phyloP scores from a whole-genome alignment of 2,329 filamentous ascomycete species.

The Fusarium sp. region DNA sequence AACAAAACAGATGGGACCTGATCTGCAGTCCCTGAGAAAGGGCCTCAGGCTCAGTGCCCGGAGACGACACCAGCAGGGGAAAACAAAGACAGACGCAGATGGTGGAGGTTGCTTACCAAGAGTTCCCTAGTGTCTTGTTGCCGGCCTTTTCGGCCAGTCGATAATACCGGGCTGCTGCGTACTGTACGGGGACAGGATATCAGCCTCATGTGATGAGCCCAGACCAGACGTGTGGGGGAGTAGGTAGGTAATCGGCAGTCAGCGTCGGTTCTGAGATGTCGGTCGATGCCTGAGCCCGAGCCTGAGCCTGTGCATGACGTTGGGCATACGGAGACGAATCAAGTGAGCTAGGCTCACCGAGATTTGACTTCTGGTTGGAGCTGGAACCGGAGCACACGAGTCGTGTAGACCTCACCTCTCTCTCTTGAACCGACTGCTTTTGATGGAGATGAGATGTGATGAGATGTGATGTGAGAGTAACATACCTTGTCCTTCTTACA shows the following conservation, averaged over 20 bases:
- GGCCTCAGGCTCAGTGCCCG: slow-evolving; percentile 2
- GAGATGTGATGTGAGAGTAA: slow-evolving; percentile 42
- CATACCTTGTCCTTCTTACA: slow-evolving; percentile 98
- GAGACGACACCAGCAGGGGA: slow-evolving; percentile 21
- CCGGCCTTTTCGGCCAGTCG: slow-evolving; percentile 89
- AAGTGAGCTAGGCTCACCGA: slow-evolving; percentile 30
- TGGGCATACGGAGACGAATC: slow-evolving; percentile 34
- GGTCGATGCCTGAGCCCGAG: slow-evolving; percentile 24
- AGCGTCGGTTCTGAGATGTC: slow-evolving; percentile 3
- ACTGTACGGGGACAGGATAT: slow-evolving; percentile 62
- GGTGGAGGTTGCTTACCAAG: slow-evolving; percentile 72
- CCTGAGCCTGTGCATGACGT: slow-evolving; percentile 6
- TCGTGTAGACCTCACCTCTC: slow-evolving; percentile 2
- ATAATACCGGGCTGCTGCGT: slow-evolving; percentile 87
- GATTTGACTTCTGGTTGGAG: slow-evolving; percentile 1
- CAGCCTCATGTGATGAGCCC: slow-evolving; percentile 61
- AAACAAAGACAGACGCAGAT: slow-evolving; percentile 20
- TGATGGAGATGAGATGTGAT: slow-evolving; percentile 4
- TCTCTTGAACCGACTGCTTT: slow-evolving; percentile 7
- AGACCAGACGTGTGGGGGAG: slow-evolving; percentile 17
- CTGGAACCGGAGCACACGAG: slow-evolving; percentile 6
- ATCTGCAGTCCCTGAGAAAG: slow-evolving; percentile 17
- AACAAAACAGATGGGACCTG: background rate
- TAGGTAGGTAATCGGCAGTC: background rate
- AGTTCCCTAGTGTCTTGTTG: slow-evolving; percentile 90